A percentile compares a stretch with the other conserved stretches of the same genome.
Conservation (phyloP, 352 stramenopile genomes). For the Phytophthora boehmeriae region DNA sequence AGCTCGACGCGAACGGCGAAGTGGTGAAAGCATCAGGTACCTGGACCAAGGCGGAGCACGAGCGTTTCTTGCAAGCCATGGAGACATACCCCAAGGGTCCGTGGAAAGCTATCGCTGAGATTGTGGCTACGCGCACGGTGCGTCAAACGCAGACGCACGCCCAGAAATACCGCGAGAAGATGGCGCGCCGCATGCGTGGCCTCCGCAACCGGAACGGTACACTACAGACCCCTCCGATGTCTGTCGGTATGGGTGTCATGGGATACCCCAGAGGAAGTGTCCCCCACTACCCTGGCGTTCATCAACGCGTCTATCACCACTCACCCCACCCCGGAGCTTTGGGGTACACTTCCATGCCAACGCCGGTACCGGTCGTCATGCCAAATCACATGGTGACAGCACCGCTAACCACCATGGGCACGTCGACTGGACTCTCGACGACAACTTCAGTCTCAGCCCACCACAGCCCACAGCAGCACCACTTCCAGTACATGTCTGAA, state of each 20-base stretch:
- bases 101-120: slow-evolving; percentile 69
- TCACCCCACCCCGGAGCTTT: slow-evolving; percentile 17
- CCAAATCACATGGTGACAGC: slow-evolving; percentile 4
- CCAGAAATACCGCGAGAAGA: slow-evolving; percentile 74
- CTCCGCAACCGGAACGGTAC: slow-evolving; percentile 69
- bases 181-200: slow-evolving; percentile 58
- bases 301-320: slow-evolving; percentile 22
- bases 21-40: slow-evolving; percentile 61
- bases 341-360: slow-evolving; percentile 12
- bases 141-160: slow-evolving; percentile 75
- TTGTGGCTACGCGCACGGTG: slow-evolving; percentile 68
- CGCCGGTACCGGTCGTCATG: not conserved
- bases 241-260: slow-evolving; percentile 4
- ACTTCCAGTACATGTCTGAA: slow-evolving; percentile 10
- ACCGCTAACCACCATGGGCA: slow-evolving; percentile 15
- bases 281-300: slow-evolving; percentile 15
- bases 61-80: slow-evolving; percentile 66
- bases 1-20: slow-evolving; percentile 60
- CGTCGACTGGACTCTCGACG: slow-evolving; percentile 13
- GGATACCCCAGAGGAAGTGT: slow-evolving; percentile 10
- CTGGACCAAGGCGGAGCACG: slow-evolving; percentile 63
- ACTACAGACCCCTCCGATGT: slow-evolving; percentile 44
- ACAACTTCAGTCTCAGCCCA: slow-evolving; percentile 24
- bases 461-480: slow-evolving; percentile 16
- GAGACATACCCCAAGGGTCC: slow-evolving; percentile 63